Base-by-base conservation (phyloP, 768 basidiomycete species). In the Pulveroboletus sp. region DNA sequence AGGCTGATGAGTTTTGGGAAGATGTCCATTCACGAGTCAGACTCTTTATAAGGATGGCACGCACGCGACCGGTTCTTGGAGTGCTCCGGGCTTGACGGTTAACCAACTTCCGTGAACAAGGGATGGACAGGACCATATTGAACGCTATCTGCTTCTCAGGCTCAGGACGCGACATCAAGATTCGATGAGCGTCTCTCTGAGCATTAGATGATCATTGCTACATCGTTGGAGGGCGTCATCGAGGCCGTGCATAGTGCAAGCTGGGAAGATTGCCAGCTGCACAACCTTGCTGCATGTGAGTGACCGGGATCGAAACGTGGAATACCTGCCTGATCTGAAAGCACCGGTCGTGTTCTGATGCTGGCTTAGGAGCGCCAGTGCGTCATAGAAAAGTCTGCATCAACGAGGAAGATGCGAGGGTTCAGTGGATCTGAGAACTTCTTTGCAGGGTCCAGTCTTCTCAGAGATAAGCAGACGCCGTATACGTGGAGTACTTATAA, bases 351-450 rank as follows among this genome's bases (percentile, higher is more conserved):
- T 1, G 44, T 31, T 33, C 19, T n/a, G 43, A 38, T 14, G n/a
- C n/a, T n/a, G 10, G 12, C 21, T 14, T 32, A 31, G 34, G 20
- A 52, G 45, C 49, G 39, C 47, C 49, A 0, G 14, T 25, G 32
- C 32, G 36, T 47, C 49, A 57, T 50, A 17, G 21, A 27, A 19
- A 10, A 23, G 33, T 17, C 20, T n/a, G 38, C 14, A 16, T 23
- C 24, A 51, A 49, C 40, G 51, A 47, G 59, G 59, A 52, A 36
- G 37, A 24, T 25, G 41, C 34, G 45, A 55, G 51, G 9, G 23
- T 25, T 27, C 10, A 4, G 8, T 50, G 13, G 41, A 31, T 20
- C 6, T 33, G 14, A 16, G 8, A 33, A 33, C 33, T 16, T 33
- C 14, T 33, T 16, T 37, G 9, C 36, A 37, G 36, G 36, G 36